phyloP scores from a whole-genome alignment of 2,329 filamentous ascomycete genomes.

The Fusarium brachygibbosum region DNA sequence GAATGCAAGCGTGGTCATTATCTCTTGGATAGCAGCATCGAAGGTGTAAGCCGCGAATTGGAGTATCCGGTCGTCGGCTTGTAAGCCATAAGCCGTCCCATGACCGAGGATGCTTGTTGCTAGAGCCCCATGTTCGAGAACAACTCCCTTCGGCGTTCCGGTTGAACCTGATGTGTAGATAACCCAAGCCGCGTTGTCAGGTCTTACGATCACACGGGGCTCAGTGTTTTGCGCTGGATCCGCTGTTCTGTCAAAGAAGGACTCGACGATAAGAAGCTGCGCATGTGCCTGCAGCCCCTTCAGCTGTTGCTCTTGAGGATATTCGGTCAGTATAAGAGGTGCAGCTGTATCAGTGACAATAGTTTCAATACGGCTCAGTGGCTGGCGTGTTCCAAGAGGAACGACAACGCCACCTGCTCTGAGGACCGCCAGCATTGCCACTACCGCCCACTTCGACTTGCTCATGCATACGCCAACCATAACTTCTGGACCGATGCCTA shows the following conservation, averaged over 20 bases:
- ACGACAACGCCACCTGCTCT: conserved; percentile 5
- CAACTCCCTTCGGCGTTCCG: conserved; percentile 1
- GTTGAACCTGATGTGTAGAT: conserved; percentile 6
- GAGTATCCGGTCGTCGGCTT: not conserved
- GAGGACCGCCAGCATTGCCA: conserved; percentile 4
- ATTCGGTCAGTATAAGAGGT: not conserved
- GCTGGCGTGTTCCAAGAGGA: conserved; percentile 2
- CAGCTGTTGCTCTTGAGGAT: not conserved
- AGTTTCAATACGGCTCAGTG: not conserved
- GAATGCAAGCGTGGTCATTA: conserved; percentile 1
- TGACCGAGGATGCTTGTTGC: conserved; percentile 5
- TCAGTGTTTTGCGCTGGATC: not conserved
- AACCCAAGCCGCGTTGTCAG: conserved; percentile 3
- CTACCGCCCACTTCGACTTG: conserved; percentile 3
- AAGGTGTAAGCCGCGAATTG: conserved; percentile 11
- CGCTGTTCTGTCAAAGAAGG: not conserved
- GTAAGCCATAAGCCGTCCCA: not conserved
- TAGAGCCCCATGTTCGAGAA: not conserved
- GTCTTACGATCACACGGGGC: not conserved
- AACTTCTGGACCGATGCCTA: not conserved
- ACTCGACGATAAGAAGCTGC: not conserved
- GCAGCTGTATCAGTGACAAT: not conserved
- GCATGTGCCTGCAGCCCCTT: not conserved
- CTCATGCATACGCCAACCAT: conserved; percentile 6
- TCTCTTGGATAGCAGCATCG: conserved; percentile 4